Conservation (phyloP, 169 alveolate genomes). For the Ichthyophthirius multifiliis region DNA sequence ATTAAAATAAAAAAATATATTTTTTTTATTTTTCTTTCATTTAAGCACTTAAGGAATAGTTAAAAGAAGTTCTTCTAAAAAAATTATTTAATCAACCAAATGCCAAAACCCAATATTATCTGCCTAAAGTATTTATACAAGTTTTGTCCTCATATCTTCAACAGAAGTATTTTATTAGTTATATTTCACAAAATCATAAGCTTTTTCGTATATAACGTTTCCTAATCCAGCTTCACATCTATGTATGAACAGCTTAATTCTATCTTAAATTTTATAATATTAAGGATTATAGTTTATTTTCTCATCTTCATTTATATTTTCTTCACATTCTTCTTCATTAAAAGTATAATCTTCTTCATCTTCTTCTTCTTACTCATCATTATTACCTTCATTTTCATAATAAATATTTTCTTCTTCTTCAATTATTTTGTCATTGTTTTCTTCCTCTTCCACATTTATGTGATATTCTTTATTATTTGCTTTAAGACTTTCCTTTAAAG, state of each 20-base stretch:
- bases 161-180: constrained; percentile 24
- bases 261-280: constrained; percentile 46
- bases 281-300: background rate
- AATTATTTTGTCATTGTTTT: constrained; percentile 25
- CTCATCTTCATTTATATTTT: background rate
- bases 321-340: background rate
- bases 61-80: constrained; percentile 52
- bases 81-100: constrained; percentile 74
- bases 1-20: too few relatives aligned
- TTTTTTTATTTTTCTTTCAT: background rate
- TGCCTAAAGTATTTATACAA: constrained; percentile 68
- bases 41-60: background rate
- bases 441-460: constrained; percentile 8
- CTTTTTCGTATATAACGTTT: constrained; percentile 67
- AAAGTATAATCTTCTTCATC: background rate
- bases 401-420: background rate
- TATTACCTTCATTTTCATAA: background rate
- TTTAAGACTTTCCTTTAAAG: constrained; percentile 47
- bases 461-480: background rate
- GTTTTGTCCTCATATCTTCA: constrained; percentile 53
- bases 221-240: constrained; percentile 81
- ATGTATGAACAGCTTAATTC: constrained; percentile 61
- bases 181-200: constrained; percentile 49
- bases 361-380: background rate
- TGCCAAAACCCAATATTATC: constrained; percentile 88